phyloP scores from a whole-genome alignment of 2,329 filamentous ascomycete species.

The Beauveria brongniartii region DNA sequence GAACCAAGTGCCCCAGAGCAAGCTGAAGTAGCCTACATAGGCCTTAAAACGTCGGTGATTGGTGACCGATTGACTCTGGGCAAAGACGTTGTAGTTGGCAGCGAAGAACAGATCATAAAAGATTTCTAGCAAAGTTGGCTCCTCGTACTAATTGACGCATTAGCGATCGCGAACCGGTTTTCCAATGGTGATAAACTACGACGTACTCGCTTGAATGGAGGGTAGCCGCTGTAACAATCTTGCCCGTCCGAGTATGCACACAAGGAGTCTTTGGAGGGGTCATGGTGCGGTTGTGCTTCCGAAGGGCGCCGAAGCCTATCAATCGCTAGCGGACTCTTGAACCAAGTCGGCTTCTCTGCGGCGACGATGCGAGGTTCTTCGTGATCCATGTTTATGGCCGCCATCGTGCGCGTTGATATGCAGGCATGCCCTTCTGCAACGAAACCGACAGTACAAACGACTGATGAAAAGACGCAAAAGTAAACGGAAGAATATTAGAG shows the following conservation, averaged over 20 bases:
- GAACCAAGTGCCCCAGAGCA: slow-evolving; percentile 64
- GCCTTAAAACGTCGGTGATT: slow-evolving; percentile 24
- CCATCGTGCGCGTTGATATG: neutral
- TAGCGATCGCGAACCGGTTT: neutral
- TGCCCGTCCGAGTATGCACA: neutral
- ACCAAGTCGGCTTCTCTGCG: slow-evolving; percentile 3
- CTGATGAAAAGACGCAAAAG: neutral
- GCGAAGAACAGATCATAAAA: slow-evolving; percentile 37
- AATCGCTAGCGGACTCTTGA: slow-evolving; percentile 6
- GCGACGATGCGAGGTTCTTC: slow-evolving; percentile 4
- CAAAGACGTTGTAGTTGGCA: slow-evolving; percentile 56
- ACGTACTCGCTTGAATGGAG: slow-evolving; percentile 5
- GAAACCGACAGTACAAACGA: neutral
- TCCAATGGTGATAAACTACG: too few relatives aligned
- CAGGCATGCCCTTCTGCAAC: neutral
- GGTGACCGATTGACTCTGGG: slow-evolving; percentile 24
- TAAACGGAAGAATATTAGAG: neutral
- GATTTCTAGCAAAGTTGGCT: slow-evolving; percentile 29
- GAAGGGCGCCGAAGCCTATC: neutral
- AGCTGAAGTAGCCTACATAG: slow-evolving; percentile 33
- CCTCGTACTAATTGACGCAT: slow-evolving; percentile 17
- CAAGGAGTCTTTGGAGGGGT: neutral
- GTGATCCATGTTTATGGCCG: neutral
- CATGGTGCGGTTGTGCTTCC: neutral
- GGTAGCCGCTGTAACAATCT: neutral